Conservation (phyloP, 495 filamentous ascomycete genomes). For the Copromyces sp. region DNA sequence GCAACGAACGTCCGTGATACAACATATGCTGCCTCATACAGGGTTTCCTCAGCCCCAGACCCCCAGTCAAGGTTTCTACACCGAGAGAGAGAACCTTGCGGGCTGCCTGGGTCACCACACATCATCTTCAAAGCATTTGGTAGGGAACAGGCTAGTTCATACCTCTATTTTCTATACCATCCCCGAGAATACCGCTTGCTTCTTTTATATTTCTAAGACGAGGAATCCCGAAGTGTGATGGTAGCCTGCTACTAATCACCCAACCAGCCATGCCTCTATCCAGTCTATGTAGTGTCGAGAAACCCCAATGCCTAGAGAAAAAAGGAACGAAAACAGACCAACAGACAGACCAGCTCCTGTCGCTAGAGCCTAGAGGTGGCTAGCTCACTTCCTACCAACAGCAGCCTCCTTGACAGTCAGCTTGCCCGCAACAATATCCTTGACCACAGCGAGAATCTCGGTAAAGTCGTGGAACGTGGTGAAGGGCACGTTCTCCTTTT, state of each 20-base stretch:
- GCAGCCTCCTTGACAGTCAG: slow-evolving; percentile 35
- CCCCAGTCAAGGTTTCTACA: neutral
- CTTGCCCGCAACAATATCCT: slow-evolving; percentile 60
- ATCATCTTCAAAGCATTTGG: neutral
- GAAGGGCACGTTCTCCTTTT: slow-evolving; percentile 67
- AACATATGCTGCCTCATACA: neutral
- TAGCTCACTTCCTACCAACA: slow-evolving; percentile 16
- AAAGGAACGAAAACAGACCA: neutral
- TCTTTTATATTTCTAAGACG: neutral
- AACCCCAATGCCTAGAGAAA: neutral
- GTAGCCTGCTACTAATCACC: neutral
- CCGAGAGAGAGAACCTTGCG: neutral
- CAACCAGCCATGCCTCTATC: neutral
- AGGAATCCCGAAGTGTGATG: neutral
- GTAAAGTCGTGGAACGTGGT: slow-evolving; percentile 71
- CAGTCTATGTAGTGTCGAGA: neutral
- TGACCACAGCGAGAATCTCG: slow-evolving; percentile 60
- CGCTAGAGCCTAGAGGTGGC: neutral
- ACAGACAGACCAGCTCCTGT: neutral
- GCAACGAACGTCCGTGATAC: neutral
- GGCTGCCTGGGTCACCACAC: neutral
- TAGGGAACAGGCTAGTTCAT: neutral
- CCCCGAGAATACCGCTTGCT: neutral
- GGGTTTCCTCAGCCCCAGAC: neutral
- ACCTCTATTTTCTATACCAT: neutral